Percentiles rank a stretch among this genome's conserved stretches.
Evolutionary conservation across 2,329 filamentous ascomycete species (phyloP).

Genomic region (Trichoderma guizhouense): DNA sequence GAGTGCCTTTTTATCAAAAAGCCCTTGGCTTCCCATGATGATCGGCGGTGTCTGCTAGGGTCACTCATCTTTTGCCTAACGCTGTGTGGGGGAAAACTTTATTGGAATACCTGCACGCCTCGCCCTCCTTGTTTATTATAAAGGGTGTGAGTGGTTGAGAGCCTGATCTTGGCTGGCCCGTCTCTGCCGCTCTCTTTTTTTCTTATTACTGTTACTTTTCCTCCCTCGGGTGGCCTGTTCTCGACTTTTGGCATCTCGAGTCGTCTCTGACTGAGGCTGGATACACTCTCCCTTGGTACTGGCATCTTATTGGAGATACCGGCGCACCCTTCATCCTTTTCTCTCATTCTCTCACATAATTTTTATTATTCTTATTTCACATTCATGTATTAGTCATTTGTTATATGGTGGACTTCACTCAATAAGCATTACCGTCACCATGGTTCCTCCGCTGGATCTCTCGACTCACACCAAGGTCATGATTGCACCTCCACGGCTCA

Average conservation of each 20-base stretch:
- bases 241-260: neutral
- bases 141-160: neutral
- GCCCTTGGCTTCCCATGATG: neutral
- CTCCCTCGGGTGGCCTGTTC: neutral
- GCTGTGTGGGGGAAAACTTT: neutral
- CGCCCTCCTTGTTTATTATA: neutral
- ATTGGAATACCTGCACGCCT: neutral
- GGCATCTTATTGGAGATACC: neutral
- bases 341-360: neutral
- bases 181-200: neutral
- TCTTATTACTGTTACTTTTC: neutral
- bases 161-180: neutral
- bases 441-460: slow-evolving; percentile 48
- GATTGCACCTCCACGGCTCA: slow-evolving; percentile 54
- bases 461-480: slow-evolving; percentile 49
- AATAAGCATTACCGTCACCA: slow-evolving; percentile 36
- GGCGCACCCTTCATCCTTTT: neutral
- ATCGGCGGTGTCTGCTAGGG: slow-evolving; percentile 7
- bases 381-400: neutral
- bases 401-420: neutral
- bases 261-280: neutral
- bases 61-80: neutral
- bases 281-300: neutral
- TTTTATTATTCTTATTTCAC: neutral
- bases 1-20: neutral